phyloP scores from a whole-genome alignment of 306 rosid species.

The Bauhinia variegata region DNA sequence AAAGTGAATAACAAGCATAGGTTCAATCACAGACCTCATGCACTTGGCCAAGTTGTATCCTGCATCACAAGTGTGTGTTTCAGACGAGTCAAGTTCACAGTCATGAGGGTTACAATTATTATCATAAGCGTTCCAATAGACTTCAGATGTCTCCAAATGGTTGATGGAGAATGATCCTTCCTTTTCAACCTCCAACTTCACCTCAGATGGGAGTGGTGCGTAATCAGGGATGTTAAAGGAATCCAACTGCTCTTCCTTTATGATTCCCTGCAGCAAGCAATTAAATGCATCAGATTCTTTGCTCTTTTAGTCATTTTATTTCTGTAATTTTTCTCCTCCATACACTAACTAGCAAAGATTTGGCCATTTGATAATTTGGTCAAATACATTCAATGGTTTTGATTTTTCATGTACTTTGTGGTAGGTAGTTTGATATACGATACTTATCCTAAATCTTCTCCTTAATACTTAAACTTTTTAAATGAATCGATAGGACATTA shows the following conservation, averaged over 20 bases:
- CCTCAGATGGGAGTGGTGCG: conserved; percentile 33
- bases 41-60: conserved; percentile 30
- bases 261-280: conserved; percentile 30
- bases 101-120: no score
- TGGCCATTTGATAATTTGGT: conserved; percentile 39
- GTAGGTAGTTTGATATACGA: no score
- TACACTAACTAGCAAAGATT: no score
- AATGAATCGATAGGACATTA: no score
- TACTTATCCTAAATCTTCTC: conserved; percentile 40
- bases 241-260: conserved; percentile 30
- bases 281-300: no score
- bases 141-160: conserved; percentile 21
- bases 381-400: no score
- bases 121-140: conserved; percentile 26
- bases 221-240: conserved; percentile 39
- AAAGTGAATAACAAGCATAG: conserved; percentile 25
- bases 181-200: conserved; percentile 1
- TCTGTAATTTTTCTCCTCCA: no score
- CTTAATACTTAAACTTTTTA: conserved; percentile 38
- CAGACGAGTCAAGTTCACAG: no score
- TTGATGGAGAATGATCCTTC: conserved; percentile 9
- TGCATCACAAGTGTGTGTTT: no score
- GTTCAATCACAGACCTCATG: conserved; percentile 42
- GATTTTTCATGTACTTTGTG: no score
- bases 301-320: no score